A percentile compares a stretch with the other conserved stretches of the same genome.
Evolutionary conservation across 2,329 filamentous ascomycete species (phyloP).

Genomic region (Zalaria sp.): DNA sequence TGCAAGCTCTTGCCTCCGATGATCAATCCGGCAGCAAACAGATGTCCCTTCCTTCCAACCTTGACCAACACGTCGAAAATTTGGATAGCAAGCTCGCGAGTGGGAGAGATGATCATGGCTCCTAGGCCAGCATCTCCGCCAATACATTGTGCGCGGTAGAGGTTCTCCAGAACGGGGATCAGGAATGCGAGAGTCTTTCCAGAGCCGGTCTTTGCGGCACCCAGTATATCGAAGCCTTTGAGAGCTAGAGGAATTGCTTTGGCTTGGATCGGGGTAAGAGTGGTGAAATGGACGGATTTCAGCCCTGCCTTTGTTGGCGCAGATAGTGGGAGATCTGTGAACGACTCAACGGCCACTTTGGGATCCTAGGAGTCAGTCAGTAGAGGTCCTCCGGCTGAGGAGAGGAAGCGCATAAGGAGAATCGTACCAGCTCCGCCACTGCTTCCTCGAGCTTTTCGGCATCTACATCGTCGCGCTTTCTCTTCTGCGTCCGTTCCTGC

Average conservation of each 20-base stretch:
- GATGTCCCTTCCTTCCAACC: conserved; percentile 68
- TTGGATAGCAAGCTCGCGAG: conserved; percentile 87
- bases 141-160: conserved; percentile 80
- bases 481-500: conserved; percentile 36
- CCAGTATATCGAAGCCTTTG: conserved; percentile 76
- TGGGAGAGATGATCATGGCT: conserved; percentile 85
- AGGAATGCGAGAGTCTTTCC: conserved; percentile 93
- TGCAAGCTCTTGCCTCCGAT: conserved; percentile 87
- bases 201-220: conserved; percentile 87
- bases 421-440: conserved; percentile 26
- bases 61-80: conserved; percentile 92
- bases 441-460: conserved; percentile 30
- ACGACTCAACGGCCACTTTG: conserved; percentile 49
- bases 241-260: conserved; percentile 79
- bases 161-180: conserved; percentile 79
- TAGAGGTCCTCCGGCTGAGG: background rate
- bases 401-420: background rate
- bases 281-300: conserved; percentile 75
- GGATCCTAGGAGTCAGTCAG: conserved; percentile 36
- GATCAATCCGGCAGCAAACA: conserved; percentile 81
- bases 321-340: conserved; percentile 76
- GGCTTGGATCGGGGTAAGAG: conserved; percentile 80
- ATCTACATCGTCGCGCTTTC: conserved; percentile 39
- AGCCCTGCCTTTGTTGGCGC: conserved; percentile 66
- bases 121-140: conserved; percentile 76